These are phyloP conservation scores for Teunomyces lycoperdinae DNA, from an alignment of 805 yeast genomes.

Conservation along the genomic window DNA sequence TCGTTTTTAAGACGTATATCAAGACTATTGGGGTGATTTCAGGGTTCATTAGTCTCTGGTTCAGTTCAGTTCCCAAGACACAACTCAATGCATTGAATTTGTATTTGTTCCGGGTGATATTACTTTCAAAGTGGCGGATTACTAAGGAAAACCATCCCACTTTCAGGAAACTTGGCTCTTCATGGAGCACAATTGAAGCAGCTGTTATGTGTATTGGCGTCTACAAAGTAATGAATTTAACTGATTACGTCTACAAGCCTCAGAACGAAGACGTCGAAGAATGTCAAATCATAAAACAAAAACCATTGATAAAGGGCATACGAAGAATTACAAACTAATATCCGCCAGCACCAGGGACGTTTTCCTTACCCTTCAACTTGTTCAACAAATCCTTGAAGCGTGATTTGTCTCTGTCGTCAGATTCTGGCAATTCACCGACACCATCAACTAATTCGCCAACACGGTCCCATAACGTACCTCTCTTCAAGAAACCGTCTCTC, in stretches of 20 bases:
- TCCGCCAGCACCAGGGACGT: conserved; percentile 77
- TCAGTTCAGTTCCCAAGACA: conserved; percentile 20
- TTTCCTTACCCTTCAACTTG: conserved; percentile 64
- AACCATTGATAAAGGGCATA: conserved; percentile 13
- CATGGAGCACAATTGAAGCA: conserved; percentile 35
- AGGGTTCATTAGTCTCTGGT: conserved; percentile 26
- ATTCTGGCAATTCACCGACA: conserved; percentile 36
- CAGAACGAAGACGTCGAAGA: conserved; percentile 9
- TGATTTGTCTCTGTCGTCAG: conserved; percentile 60
- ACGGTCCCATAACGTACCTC: conserved; percentile 51
- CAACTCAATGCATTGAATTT: conserved; percentile 29
- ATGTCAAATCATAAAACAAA: conserved; percentile 6
- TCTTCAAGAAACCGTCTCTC: conserved; percentile 61
- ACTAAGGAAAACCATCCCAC: conserved; percentile 37
- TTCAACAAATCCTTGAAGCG: conserved; percentile 64
- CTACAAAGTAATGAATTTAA: conserved; percentile 37
- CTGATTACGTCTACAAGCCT: conserved; percentile 26
- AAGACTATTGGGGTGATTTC: conserved; percentile 33
- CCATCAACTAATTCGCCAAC: conserved; percentile 50
- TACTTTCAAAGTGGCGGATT: conserved; percentile 43
- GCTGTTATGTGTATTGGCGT: conserved; percentile 33
- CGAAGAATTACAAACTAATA: conserved; percentile 29
- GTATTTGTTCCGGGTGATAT: conserved; percentile 31
- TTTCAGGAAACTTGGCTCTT: conserved; percentile 22
- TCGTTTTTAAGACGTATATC: conserved; percentile 31